Conservation (phyloP, 2,329 filamentous ascomycete species). For the Pseudocercospora fuligena region DNA sequence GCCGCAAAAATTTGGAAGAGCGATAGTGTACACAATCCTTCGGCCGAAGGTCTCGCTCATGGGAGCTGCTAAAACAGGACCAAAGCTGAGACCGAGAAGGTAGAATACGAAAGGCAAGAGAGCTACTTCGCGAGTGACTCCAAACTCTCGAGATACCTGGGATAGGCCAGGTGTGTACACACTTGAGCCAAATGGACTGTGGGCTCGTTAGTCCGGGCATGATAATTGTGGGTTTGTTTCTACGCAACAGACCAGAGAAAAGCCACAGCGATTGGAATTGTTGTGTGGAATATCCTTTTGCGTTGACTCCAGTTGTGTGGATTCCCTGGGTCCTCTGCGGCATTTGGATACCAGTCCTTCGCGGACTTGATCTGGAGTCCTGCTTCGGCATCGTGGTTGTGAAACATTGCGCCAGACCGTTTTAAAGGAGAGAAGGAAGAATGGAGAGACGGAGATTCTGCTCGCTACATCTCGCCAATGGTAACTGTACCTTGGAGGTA, state of each 20-base stretch:
- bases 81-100: slow-evolving; percentile 63
- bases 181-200: slow-evolving; percentile 38
- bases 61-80: slow-evolving; percentile 61
- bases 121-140: slow-evolving; percentile 59
- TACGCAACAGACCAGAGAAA: slow-evolving; percentile 21
- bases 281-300: slow-evolving; percentile 18
- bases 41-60: slow-evolving; percentile 64
- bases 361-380: background rate
- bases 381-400: background rate
- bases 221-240: background rate
- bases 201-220: background rate
- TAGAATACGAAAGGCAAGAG: slow-evolving; percentile 64
- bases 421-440: background rate
- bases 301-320: slow-evolving; percentile 29
- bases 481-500: no score
- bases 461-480: no score
- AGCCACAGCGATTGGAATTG: slow-evolving; percentile 20
- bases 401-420: background rate
- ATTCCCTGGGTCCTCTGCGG: slow-evolving; percentile 24
- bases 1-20: slow-evolving; percentile 55
- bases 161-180: slow-evolving; percentile 28
- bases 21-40: slow-evolving; percentile 56
- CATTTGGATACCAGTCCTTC: background rate
- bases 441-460: no score
- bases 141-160: slow-evolving; percentile 58